Percentiles rank a stretch among this genome's conserved stretches.
Conservation (phyloP, 2,329 filamentous ascomycete genomes). For the Ramularia collo-cygni region DNA sequence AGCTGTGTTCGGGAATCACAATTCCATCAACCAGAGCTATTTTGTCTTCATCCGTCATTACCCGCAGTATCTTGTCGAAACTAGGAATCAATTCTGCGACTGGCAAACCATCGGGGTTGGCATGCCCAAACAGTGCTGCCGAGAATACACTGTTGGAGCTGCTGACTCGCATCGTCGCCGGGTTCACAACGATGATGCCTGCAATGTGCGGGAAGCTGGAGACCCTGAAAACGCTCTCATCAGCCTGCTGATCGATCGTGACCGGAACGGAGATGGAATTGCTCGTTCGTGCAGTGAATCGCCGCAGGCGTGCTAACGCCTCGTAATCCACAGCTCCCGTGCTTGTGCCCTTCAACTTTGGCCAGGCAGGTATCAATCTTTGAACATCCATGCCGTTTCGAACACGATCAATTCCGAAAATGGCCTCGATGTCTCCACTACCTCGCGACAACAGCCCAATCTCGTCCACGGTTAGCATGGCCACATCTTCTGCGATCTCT, state of each 20-base stretch:
- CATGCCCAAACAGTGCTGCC: slow-evolving; percentile 82
- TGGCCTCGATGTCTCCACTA: slow-evolving; percentile 69
- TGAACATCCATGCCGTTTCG: slow-evolving; percentile 66
- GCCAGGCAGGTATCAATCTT: slow-evolving; percentile 72
- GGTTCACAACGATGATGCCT: slow-evolving; percentile 88
- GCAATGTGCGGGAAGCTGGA: slow-evolving; percentile 97
- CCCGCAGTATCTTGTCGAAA: slow-evolving; percentile 75
- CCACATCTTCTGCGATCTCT: slow-evolving; percentile 93
- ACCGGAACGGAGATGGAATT: slow-evolving; percentile 77
- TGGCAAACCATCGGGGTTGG: slow-evolving; percentile 70
- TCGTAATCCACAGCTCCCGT: slow-evolving; percentile 72
- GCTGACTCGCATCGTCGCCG: slow-evolving; percentile 68
- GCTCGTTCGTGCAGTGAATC: slow-evolving; percentile 77
- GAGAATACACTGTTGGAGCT: slow-evolving; percentile 96
- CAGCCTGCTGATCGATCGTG: slow-evolving; percentile 66
- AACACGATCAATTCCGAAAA: slow-evolving; percentile 71
- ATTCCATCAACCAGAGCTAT: slow-evolving; percentile 84
- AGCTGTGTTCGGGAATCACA: slow-evolving; percentile 92
- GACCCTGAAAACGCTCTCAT: slow-evolving; percentile 66
- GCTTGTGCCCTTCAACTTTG: slow-evolving; percentile 65
- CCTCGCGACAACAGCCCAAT: slow-evolving; percentile 65
- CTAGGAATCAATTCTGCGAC: slow-evolving; percentile 77
- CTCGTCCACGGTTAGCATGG: slow-evolving; percentile 67
- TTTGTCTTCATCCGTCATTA: slow-evolving; percentile 80
- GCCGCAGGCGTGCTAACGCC: slow-evolving; percentile 62